Percentiles rank a stretch among this genome's conserved stretches.
Conservation (phyloP, 495 filamentous ascomycete genomes). For the Aspergillus conjunctus region DNA sequence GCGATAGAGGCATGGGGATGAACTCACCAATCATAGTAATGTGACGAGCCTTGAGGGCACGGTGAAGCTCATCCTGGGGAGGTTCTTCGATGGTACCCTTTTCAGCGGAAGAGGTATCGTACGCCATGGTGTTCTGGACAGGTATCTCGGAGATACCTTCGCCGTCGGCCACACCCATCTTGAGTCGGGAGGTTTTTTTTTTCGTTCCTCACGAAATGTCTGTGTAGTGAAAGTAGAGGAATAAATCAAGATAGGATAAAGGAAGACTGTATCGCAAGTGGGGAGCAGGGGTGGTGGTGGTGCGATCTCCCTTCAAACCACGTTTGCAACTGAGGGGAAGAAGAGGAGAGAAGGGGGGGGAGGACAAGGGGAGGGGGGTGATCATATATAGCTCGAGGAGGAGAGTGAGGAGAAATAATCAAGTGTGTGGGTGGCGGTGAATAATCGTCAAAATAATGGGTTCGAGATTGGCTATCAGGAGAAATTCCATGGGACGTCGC, state of each 20-base stretch:
- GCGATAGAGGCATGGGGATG: not conserved
- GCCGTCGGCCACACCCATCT: conserved; percentile 22
- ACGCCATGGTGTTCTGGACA: conserved; percentile 13
- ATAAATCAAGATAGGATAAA: not conserved
- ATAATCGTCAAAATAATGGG: not conserved
- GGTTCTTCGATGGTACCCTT: conserved; percentile 28
- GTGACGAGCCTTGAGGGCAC: conserved; percentile 72
- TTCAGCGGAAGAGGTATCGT: conserved; percentile 33
- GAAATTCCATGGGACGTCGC: not conserved
- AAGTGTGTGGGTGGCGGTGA: conserved; percentile 6
- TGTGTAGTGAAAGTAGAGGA: not conserved
- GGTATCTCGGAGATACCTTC: conserved; percentile 24
- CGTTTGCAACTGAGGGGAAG: not conserved
- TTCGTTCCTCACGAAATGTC: not conserved
- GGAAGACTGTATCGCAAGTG: not conserved
- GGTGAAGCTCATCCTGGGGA: conserved; percentile 54
- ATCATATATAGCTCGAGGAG: not conserved
- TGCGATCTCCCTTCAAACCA: not conserved
- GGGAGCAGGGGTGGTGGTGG: not conserved
- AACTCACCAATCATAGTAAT: conserved; percentile 74
- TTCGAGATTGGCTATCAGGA: conserved; percentile 1
- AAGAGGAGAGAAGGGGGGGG: conserved; percentile 1
- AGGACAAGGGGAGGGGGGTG: conserved; percentile 1
- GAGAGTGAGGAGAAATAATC: not conserved
- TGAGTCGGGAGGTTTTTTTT: not conserved